Evolutionary conservation across 1,139 yeast genomes (phyloP).

Genomic region (Lodderomyces metapsilosis): DNA sequence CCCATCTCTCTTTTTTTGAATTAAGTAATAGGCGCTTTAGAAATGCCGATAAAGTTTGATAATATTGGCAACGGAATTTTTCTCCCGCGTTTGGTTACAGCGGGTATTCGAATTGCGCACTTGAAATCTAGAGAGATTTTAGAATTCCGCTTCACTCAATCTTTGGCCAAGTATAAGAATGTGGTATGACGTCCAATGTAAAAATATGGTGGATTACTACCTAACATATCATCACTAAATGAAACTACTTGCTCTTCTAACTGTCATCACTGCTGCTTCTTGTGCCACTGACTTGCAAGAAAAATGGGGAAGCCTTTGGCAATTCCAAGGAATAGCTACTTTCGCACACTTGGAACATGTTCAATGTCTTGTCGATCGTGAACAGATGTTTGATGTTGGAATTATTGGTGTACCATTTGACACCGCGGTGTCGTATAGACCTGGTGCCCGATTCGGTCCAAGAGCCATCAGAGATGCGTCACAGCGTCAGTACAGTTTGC

Average conservation of each 20-base stretch:
- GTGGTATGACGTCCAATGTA: neutral
- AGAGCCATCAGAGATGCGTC: slow-evolving; percentile 72
- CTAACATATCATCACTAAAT: neutral
- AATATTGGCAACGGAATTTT: neutral
- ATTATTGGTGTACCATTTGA: slow-evolving; percentile 77
- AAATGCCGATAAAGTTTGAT: too few relatives aligned
- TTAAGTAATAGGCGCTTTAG: too few relatives aligned
- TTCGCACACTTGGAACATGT: slow-evolving; percentile 69
- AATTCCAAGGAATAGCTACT: slow-evolving; percentile 67
- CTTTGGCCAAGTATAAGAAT: neutral
- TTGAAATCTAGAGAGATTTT: neutral
- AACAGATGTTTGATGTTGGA: slow-evolving; percentile 57
- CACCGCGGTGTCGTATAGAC: slow-evolving; percentile 69
- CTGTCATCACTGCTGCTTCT: neutral
- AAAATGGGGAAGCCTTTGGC: slow-evolving; percentile 66
- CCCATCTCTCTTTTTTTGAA: slow-evolving; percentile 30
- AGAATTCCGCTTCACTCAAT: neutral
- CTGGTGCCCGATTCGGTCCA: slow-evolving; percentile 83
- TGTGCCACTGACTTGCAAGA: slow-evolving; percentile 38
- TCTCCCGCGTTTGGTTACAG: neutral
- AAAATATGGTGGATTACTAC: neutral
- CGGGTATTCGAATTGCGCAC: neutral
- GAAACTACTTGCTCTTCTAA: neutral
- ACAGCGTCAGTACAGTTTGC: slow-evolving; percentile 62
- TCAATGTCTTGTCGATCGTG: slow-evolving; percentile 53